Evolutionary conservation across 139 green algal species (phyloP), one percentile per base, ranked within the genome.

Genomic region (Chlamydomonas eustigma): DNA sequence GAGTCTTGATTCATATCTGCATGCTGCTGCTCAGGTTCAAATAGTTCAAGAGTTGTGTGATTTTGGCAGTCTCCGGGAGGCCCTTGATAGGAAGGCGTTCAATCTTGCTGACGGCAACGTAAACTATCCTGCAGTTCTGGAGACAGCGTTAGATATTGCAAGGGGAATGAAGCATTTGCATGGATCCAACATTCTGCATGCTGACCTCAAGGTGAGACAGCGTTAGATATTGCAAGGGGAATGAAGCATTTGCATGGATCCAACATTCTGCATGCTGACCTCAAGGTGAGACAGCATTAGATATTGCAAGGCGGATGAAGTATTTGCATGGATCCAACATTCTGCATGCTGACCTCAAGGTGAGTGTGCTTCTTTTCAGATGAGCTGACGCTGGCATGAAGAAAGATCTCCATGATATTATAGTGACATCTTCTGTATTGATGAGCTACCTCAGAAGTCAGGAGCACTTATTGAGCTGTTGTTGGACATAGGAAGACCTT

Each of bases 1-100:
- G 44, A 12, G 12, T 58, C 44, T 18, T 58, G 12, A 12, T 18
- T 58, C 44, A 18, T 12, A 18, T 58, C 44, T 18, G 44, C 44
- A 18, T 28, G 44, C n/a, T n/a, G n/a, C n/a, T n/a, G n/a, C n/a
- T n/a, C 24, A 90, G 82, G 81, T 86, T 2, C 78, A 80, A 24
- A 68, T 90, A 37, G 83, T 88, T 44, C 65, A 88, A 38, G 85
- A 90, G 83, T 82, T 80, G 35, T 90, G 85, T 71, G 83, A 90
- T 77, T 78, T 80, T 72, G 83, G 83, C 64, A 81, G 64, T 24
- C 76, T 88, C 0, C 50, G 81, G 32, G 73, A 81, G 37, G 79
- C 79, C 0, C 74, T 88, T 32, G 65, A 73, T 24, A 5, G 34
- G 32, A 6, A 34, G 12, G 65, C 34, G 24, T 73, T 73, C n/a